phyloP scores from a whole-genome alignment of 2,329 filamentous ascomycete species.

The Zasmidium angulare region DNA sequence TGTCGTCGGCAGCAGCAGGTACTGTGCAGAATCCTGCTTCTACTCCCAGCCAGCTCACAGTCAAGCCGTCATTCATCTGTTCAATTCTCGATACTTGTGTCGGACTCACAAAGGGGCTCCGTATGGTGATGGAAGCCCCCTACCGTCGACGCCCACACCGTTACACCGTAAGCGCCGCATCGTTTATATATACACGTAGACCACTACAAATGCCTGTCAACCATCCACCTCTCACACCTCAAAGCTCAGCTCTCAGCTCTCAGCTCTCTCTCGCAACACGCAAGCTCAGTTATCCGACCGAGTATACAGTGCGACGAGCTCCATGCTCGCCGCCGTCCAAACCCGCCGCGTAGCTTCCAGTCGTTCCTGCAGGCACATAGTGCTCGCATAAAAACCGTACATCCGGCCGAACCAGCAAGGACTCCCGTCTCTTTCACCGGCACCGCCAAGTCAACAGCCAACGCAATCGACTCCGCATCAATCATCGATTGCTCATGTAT shows the following conservation, averaged over 20 bases:
- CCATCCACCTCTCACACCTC: not conserved
- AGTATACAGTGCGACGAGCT: not conserved
- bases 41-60: not conserved
- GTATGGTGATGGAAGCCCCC: too few relatives aligned
- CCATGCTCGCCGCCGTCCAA: too few relatives aligned
- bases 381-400: not conserved
- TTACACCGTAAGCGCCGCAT: not conserved
- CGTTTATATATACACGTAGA: not conserved
- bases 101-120: too few relatives aligned
- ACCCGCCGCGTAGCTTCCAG: not conserved
- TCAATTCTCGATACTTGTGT: not conserved
- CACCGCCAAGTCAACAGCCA: not conserved
- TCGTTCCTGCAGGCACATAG: not conserved
- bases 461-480: not conserved
- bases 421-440: not conserved
- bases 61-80: not conserved
- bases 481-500: not conserved
- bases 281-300: too few relatives aligned
- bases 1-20: too few relatives aligned
- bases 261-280: too few relatives aligned
- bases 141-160: too few relatives aligned
- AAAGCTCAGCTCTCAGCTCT: not conserved
- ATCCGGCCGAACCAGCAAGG: too few relatives aligned
- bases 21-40: not conserved
- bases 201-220: not conserved